Base-by-base conservation (phyloP, 2,329 filamentous ascomycete genomes). In the Emmonsia crescens region DNA sequence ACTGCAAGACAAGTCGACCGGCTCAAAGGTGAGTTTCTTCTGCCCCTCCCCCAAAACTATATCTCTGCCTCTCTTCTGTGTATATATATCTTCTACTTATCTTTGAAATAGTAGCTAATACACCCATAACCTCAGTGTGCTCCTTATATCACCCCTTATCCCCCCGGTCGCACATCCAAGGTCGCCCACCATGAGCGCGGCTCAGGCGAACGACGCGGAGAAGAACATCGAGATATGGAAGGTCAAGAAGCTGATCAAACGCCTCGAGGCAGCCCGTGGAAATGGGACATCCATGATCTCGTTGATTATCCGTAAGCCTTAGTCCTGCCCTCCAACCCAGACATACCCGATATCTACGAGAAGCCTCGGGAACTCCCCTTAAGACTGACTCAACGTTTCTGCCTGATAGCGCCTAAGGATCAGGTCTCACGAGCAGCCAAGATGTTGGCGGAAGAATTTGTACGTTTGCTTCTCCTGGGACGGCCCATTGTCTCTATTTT, bases 401-500 rank as follows among this genome's bases (percentile, higher is more conserved):
- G 29, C 27, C 40, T 46, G 51, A 68, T 72, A 95, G 91, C 94
- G 64, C 94, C 94, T 69, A 99, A 99, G 85, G 92, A 96, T 78
- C 94, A 99, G 80, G 85, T 99, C 66, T 97, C 94, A 54, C 88
- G 92, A 73, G 89, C 90, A 61, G 90, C 94, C 64, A 97, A 97
- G 85, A 99, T 99, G 94, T 89, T 99, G 87, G 95, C 95, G 82
- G 94, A 99, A 96, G 92, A 96, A 89, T 96, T 94, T 75, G 90
- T 94, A 84, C 68, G 89, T 80, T 12, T 27, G 3, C 48, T 46
- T 40, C 24, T 19, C 16, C 56, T 38, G 21, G 51, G 44, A 31
- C 29, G 19, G 5, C 52, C 52, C 29, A 38, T 36, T 19, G 19
- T 44, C 40, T n/a, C 16, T 4, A 51, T 21, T 40, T 27, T 36